Base-by-base conservation (phyloP, 1,284 basidiomycete genomes). In the Ceratobasidium sp. region DNA sequence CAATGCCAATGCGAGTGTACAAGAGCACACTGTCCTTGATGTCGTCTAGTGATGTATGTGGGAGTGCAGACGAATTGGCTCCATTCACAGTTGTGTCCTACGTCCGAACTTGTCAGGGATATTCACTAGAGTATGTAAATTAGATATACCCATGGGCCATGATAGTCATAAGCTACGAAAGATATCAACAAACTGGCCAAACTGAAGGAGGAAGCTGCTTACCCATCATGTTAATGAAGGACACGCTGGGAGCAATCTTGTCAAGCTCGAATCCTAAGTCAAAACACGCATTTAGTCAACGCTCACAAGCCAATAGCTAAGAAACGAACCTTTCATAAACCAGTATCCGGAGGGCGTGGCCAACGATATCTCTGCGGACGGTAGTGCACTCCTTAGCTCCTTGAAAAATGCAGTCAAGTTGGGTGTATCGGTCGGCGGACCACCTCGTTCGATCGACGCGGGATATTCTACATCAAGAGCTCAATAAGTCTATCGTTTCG, bases 171-270 rank as follows among this genome's bases (percentile, higher is more conserved):
- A 4, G 63, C 63, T 65, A 51, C 22, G 51, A 29, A 7, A 36
- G 27, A 29, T 31, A 8, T 22, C n/a, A 24, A 24, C 36, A 31
- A 56, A 17, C 19, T 60, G 5, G n/a, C n/a, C 11, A 9, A 22
- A 60, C 1, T 60, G 5, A 19, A 41, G n/a, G 6, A n/a, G 14
- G 33, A 24, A 24, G 15, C 22, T 15, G 51, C 63, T 51, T 65
- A 65, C 63, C 48, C 63, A 65, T 65, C 63, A 65, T 65, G 48
- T 65, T 63, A 27, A 63, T 63, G 27, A 63, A 63, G 14, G 60
- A 63, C 7, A 63, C 60, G 27, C 45, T 45, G 24, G 63, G 63
- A 50, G 47, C 63, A n/a, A 65, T 65, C 24, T 65, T 65, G 63
- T 65, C 63, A 15, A 65, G 45, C 22, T 65, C 63, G 29, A 65